Conservation (phyloP, 2,329 filamentous ascomycete genomes). For the Fusarium temperatum region DNA sequence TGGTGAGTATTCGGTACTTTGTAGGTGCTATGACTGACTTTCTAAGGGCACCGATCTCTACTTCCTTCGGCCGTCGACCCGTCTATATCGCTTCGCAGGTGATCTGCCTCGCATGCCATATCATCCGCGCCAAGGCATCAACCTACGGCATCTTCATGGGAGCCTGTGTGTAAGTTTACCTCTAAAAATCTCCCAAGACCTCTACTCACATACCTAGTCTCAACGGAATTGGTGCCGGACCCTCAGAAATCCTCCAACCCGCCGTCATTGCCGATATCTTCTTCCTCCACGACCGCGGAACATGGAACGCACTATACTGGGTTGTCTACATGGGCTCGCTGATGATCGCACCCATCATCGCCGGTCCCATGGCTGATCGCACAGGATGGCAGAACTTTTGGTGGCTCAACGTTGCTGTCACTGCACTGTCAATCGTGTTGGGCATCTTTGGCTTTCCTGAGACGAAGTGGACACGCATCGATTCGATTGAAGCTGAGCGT, state of each 20-base stretch:
- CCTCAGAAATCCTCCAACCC: conserved; percentile 22
- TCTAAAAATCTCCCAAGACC: accelerated
- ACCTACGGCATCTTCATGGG: conserved; percentile 4
- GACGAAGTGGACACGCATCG: not conserved
- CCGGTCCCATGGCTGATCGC: not conserved
- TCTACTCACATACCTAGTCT: not conserved
- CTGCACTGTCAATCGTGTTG: not conserved
- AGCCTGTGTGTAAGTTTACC: not conserved
- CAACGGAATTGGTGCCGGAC: conserved; percentile 19
- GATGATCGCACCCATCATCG: conserved; percentile 6
- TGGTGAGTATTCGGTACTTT: not conserved
- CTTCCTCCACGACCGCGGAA: conserved; percentile 30
- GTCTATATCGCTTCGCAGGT: conserved; percentile 1
- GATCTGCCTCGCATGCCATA: not conserved
- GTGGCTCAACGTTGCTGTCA: not conserved
- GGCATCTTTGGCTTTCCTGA: conserved; percentile 1
- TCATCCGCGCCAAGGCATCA: not conserved
- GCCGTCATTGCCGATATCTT: conserved; percentile 30
- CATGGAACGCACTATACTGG: conserved; percentile 31
- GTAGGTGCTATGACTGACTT: accelerated
- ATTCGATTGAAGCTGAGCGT: not conserved
- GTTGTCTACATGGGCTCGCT: conserved; percentile 19
- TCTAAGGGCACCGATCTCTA: not conserved
- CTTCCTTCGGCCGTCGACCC: not conserved
- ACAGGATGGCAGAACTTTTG: conserved; percentile 6